Evolutionary conservation across 257 asterid species (phyloP), one percentile per base, ranked within the genome.

Genomic region (Solanum rostratum): DNA sequence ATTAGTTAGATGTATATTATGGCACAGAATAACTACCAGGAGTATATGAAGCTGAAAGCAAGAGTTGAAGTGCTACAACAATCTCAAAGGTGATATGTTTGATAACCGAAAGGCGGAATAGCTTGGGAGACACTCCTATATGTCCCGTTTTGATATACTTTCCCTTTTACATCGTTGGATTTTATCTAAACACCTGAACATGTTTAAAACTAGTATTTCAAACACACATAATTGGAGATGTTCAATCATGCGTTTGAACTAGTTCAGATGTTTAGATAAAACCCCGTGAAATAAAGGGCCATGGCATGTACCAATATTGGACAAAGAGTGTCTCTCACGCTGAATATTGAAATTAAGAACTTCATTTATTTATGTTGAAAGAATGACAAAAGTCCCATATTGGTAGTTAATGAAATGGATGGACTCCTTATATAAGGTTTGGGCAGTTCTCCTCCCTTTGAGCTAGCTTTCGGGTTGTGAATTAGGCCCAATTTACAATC

Each of bases 31-130:
- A 96, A 98, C 87, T 98, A 97, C 94, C 99, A 97, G 88, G 98
- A 97, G 86, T 97, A 95, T 85, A 65, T 95, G 91, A 96, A 93
- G 91, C 97, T 96, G 20, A 96, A 96, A 88, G 98, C 93, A 29
- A 97, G 98, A 79, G 95, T 93, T 45, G 99, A 96, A 89, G 98
- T 97, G 68, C 90, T 96, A 74, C 99, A 96, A 87, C 93, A 97
- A 80, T 86, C 98, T 18, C 99, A 96, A 88, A 95, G 99, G 99
- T 95, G 49, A 53, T 70, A 30, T 49, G 52, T 63, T 41, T 18
- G 41, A 41, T 70, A 18, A 15, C 9, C 29, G 49, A 52, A 30
- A 50, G 13, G 27, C 13, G 0, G 1, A 55, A 55, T 55, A 19
- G 12, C 62, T 1, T 55, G 62, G 1, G 1, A 15, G n/a, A 55